Evolutionary conservation across 345 rosid genomes (phyloP).

Genomic region (Salix viminalis): DNA sequence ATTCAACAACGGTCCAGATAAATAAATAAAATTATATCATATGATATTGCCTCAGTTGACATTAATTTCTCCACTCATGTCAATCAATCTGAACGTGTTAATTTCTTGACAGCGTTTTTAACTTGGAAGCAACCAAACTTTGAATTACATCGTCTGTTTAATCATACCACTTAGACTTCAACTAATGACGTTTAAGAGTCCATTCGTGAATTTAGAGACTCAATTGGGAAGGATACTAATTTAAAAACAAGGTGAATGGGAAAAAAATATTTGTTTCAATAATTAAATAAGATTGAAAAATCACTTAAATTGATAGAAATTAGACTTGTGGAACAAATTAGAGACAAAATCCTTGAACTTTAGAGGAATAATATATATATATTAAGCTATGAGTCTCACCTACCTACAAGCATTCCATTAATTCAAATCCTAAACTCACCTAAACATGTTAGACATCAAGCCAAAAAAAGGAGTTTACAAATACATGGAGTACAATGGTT

Average conservation of each 20-base stretch:
- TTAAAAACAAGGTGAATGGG: too few species aligned
- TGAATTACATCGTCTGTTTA: neutral
- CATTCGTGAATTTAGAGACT: neutral
- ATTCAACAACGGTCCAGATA: neutral
- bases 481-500: neutral
- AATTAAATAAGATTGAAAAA: neutral
- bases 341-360: neutral
- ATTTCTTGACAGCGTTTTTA: neutral
- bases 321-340: too few species aligned
- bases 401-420: neutral
- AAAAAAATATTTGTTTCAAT: too few species aligned
- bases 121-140: neutral
- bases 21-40: neutral
- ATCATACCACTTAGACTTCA: neutral
- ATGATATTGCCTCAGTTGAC: neutral
- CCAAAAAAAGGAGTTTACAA: neutral
- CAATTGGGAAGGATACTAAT: too few species aligned
- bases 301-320: too few species aligned
- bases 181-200: neutral
- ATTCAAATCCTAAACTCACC: neutral
- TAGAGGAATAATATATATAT: neutral
- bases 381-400: neutral
- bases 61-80: neutral
- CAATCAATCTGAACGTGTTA: neutral
- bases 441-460: neutral